These are phyloP conservation scores for Chenopodium suecicum DNA, from an alignment of 148 eudicot species.

Conservation along the genomic window DNA sequence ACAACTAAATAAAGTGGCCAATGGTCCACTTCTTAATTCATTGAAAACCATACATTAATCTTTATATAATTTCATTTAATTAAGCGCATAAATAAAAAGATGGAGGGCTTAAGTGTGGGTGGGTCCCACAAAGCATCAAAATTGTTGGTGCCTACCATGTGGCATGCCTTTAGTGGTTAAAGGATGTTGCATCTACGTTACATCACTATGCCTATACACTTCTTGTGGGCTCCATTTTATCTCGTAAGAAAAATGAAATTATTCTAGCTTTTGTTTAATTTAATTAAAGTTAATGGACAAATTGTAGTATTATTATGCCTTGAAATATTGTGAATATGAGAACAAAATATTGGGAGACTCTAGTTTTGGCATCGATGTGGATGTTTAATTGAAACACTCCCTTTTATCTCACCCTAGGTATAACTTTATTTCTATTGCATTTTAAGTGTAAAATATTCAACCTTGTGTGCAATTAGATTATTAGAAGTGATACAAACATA, in stretches of 20 bases:
- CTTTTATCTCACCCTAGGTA: too few species aligned
- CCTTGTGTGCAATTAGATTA: too few species aligned
- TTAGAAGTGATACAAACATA: too few species aligned
- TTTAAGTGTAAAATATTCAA: too few species aligned
- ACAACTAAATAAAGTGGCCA: constrained; percentile 25
- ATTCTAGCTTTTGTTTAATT: background rate
- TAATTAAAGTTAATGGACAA: background rate
- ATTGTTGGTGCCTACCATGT: constrained; percentile 34
- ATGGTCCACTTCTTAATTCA: constrained; percentile 28
- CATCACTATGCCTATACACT: constrained; percentile 7
- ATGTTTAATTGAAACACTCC: too few species aligned
- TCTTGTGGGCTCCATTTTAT: background rate
- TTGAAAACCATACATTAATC: constrained; percentile 5
- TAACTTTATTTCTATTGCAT: too few species aligned
- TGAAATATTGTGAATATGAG: background rate
- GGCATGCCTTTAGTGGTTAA: constrained; percentile 33
- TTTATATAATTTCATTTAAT: constrained; percentile 4
- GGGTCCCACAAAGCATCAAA: constrained; percentile 26
- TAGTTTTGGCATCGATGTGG: background rate
- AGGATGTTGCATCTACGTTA: constrained; percentile 27
- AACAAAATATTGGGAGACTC: background rate
- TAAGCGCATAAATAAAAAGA: background rate
- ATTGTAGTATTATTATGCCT: background rate
- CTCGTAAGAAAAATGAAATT: too few species aligned
- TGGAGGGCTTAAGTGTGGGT: background rate